phyloP scores from a whole-genome alignment of 2,329 filamentous ascomycete genomes.

The Colletotrichum sp. region DNA sequence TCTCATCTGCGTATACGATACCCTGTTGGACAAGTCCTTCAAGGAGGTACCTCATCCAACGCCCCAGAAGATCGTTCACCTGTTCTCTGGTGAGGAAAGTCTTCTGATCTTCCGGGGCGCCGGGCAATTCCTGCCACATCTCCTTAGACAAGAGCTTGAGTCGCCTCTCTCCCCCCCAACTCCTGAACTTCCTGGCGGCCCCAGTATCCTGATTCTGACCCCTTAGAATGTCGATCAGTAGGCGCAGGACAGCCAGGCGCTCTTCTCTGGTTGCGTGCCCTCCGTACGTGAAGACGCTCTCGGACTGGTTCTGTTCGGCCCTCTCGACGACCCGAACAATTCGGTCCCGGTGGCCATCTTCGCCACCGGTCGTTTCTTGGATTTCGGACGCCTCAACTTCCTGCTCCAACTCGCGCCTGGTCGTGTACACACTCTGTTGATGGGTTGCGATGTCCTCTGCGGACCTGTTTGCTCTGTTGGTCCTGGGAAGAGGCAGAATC shows the following conservation, averaged over 20 bases:
- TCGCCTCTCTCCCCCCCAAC: neutral
- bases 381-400: neutral
- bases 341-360: neutral
- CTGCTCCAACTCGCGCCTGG: neutral
- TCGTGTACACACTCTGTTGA: neutral
- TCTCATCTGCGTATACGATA: neutral
- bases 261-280: neutral
- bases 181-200: neutral
- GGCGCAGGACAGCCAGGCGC: neutral
- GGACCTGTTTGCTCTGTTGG: neutral
- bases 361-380: neutral
- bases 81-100: neutral
- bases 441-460: neutral
- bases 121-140: neutral
- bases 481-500: neutral
- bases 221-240: neutral
- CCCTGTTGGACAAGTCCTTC: neutral
- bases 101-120: neutral
- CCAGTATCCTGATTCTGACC: neutral
- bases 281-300: neutral
- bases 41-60: neutral
- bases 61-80: neutral
- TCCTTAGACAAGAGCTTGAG: neutral
- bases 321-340: neutral
- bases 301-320: neutral